phyloP scores from a whole-genome alignment of 2,329 filamentous ascomycete species.

The Fusarium albidum region DNA sequence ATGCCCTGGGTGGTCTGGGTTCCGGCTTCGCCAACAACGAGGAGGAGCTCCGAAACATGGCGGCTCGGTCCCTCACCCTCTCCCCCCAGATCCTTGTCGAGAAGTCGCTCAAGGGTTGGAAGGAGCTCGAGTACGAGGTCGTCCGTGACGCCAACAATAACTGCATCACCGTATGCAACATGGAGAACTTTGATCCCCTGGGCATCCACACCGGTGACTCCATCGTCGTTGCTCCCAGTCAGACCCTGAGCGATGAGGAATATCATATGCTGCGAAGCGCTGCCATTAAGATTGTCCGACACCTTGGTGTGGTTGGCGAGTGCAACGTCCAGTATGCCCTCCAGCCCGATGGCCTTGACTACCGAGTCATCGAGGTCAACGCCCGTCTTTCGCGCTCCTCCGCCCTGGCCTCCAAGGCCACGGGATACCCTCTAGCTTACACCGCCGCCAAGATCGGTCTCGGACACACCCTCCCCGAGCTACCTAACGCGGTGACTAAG shows the following conservation, averaged over 20 bases:
- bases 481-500: constrained; percentile 98
- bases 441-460: constrained; percentile 98
- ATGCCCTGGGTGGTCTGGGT: constrained; percentile 93
- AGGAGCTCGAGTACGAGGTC: constrained; percentile 98
- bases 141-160: constrained; percentile 97
- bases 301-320: constrained; percentile 96
- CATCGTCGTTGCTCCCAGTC: constrained; percentile 95
- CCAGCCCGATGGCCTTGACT: constrained; percentile 95
- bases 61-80: constrained; percentile 89
- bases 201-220: constrained; percentile 99
- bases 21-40: constrained; percentile 95
- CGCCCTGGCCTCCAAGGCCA: constrained; percentile 96
- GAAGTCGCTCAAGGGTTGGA: constrained; percentile 99
- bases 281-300: constrained; percentile 97
- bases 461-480: constrained; percentile 91
- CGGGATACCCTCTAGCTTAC: constrained; percentile 95
- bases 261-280: constrained; percentile 99
- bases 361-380: constrained; percentile 98
- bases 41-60: constrained; percentile 93
- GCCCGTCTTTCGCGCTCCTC: constrained; percentile 97
- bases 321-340: constrained; percentile 99
- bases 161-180: constrained; percentile 95
- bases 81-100: constrained; percentile 97
- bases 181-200: constrained; percentile 90
- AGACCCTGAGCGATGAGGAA: constrained; percentile 97